Conservation (phyloP, 331 rosid species). For the Quercus tomentella region DNA sequence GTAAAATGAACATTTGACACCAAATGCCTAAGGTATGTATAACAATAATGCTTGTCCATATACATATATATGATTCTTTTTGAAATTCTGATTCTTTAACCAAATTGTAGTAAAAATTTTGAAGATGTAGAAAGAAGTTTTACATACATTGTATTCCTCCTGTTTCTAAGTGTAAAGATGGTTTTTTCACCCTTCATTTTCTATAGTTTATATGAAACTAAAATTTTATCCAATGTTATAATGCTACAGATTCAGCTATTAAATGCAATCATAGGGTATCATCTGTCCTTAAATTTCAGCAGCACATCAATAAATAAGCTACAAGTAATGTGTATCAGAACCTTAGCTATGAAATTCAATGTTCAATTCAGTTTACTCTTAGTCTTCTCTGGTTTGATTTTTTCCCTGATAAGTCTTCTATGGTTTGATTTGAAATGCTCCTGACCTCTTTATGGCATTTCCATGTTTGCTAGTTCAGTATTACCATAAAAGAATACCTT, state of each 20-base stretch:
- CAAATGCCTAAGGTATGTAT: background rate
- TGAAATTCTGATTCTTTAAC: background rate
- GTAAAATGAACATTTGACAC: background rate
- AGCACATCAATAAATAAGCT: too few species aligned
- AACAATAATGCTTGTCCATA: background rate
- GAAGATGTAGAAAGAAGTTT: background rate
- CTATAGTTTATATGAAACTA: background rate
- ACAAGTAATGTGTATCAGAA: too few species aligned
- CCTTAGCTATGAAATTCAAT: too few species aligned
- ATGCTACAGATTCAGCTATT: background rate
- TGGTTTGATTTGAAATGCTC: too few species aligned
- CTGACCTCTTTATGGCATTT: too few species aligned
- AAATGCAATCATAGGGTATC: background rate
- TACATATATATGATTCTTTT: background rate
- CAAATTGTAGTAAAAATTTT: background rate
- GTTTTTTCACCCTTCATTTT: background rate
- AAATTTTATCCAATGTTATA: background rate
- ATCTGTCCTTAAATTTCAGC: background rate
- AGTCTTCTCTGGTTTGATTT: too few species aligned
- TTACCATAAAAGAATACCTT: too few species aligned
- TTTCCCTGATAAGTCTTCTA: too few species aligned
- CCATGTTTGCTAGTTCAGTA: too few species aligned
- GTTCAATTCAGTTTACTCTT: too few species aligned
- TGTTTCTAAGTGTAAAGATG: background rate
- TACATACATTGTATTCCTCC: background rate